Evolutionary conservation across 176 grass and related monocot genomes (phyloP).

Genomic region (Puya raimondii): DNA sequence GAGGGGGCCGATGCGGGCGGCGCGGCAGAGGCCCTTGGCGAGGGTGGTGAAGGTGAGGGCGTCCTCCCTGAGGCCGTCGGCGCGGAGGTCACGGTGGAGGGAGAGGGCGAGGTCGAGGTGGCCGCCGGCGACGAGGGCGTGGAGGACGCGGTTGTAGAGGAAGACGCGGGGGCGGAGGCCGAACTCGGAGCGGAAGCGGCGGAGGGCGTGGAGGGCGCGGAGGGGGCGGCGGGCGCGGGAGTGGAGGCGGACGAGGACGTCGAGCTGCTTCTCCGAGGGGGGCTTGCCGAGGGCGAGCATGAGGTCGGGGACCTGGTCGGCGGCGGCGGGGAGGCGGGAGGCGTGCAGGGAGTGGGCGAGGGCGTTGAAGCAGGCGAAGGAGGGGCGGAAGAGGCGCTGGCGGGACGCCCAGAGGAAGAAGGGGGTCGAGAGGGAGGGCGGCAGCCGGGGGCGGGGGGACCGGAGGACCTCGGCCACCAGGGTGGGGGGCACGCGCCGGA

Average conservation of each 20-base stretch:
- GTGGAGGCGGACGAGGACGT: conserved; percentile 70
- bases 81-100: conserved; percentile 51
- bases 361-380: conserved; percentile 69
- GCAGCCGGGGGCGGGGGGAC: conserved; percentile 24
- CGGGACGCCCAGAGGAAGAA: conserved; percentile 84
- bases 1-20: conserved; percentile 34
- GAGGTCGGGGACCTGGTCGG: conserved; percentile 76
- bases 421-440: conserved; percentile 50
- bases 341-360: conserved; percentile 43
- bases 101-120: conserved; percentile 48
- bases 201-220: conserved; percentile 48
- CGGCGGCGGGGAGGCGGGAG: conserved; percentile 34
- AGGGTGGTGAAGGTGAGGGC: conserved; percentile 65
- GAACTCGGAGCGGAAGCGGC: conserved; percentile 54
- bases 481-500: conserved; percentile 47
- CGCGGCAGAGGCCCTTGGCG: conserved; percentile 42
- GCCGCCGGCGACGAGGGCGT: conserved; percentile 33
- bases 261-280: conserved; percentile 55
- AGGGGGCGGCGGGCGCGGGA: conserved; percentile 46
- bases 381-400: conserved; percentile 66
- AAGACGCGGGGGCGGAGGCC: conserved; percentile 45
- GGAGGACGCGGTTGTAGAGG: conserved; percentile 68
- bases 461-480: conserved; percentile 57
- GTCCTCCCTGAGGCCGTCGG: conserved; percentile 35
- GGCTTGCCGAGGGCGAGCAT: conserved; percentile 60